phyloP scores from a whole-genome alignment of 495 filamentous ascomycete genomes.

The Aspergillus steynii region DNA sequence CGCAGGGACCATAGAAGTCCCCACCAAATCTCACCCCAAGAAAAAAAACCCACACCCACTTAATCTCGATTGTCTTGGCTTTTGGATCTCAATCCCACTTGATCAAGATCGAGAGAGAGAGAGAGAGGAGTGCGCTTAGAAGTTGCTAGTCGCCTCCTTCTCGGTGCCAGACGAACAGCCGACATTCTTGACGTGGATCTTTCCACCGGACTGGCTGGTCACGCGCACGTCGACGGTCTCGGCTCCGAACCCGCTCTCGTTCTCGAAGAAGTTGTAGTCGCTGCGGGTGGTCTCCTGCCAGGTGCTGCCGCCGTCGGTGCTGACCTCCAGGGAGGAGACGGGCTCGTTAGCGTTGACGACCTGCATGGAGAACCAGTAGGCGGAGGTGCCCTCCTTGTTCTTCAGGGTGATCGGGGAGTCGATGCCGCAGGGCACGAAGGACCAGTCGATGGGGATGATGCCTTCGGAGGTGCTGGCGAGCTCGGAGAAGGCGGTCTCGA shows the following conservation, averaged over 20 bases:
- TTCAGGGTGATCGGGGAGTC: constrained; percentile 50
- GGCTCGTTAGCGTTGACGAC: constrained; percentile 57
- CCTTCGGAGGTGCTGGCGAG: constrained; percentile 48
- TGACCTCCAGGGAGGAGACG: constrained; percentile 54
- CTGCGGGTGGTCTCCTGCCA: constrained; percentile 52
- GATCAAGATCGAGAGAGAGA: too few species aligned
- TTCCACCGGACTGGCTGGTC: constrained; percentile 48
- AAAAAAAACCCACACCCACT: too few species aligned
- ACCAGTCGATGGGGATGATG: constrained; percentile 56
- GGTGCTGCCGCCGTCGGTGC: constrained; percentile 53
- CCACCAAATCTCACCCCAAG: background rate
- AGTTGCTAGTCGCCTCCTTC: constrained; percentile 27
- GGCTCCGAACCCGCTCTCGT: constrained; percentile 51
- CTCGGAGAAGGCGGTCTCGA: constrained; percentile 52
- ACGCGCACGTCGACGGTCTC: constrained; percentile 53
- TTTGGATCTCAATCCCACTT: too few species aligned
- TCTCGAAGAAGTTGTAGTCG: constrained; percentile 63
- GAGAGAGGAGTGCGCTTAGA: constrained; percentile 15
- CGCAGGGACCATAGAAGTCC: background rate
- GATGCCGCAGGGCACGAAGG: constrained; percentile 52
- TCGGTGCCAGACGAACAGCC: constrained; percentile 16
- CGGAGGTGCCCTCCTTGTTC: constrained; percentile 57
- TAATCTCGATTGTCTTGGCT: background rate
- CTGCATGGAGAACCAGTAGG: constrained; percentile 60
- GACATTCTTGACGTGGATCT: constrained; percentile 34